Evolutionary conservation across 139 green algal genomes (phyloP).

Genomic region (Zygnema circumcarinatum): DNA sequence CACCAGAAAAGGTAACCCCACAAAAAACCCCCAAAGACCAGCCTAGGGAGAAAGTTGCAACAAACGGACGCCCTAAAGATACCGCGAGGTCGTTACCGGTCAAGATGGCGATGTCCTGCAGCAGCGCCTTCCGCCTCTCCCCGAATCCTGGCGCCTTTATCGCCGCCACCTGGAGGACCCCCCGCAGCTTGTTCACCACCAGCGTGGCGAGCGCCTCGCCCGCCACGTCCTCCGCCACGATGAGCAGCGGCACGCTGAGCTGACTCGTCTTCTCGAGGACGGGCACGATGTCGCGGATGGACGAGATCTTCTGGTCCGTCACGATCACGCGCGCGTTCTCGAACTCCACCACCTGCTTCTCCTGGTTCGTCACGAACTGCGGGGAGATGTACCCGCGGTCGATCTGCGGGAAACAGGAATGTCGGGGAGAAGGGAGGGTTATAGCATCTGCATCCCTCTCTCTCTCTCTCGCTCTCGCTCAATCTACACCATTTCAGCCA

Average conservation of each 20-base stretch:
- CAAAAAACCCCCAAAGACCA: no score
- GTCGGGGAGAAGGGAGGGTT: conserved; percentile 47
- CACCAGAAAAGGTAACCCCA: no score
- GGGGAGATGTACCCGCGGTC: conserved; percentile 97
- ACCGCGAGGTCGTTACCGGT: no score
- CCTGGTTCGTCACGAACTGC: conserved; percentile 95
- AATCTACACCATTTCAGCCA: no score
- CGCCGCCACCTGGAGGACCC: conserved; percentile 89
- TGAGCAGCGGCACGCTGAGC: conserved; percentile 70
- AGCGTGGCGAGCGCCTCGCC: conserved; percentile 96
- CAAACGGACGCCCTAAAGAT: no score
- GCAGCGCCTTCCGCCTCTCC: conserved; percentile 84
- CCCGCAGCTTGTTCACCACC: conserved; percentile 98
- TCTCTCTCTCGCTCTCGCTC: no score
- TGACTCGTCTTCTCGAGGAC: conserved; percentile 77
- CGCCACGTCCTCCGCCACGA: conserved; percentile 96
- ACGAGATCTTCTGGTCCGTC: conserved; percentile 93
- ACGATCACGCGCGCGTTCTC: conserved; percentile 92
- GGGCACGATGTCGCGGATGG: conserved; percentile 79
- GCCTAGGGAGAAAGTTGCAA: no score
- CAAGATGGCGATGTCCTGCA: conserved; percentile 79
- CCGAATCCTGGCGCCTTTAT: conserved; percentile 90
- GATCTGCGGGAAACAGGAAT: conserved; percentile 68
- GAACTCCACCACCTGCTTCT: conserved; percentile 89
- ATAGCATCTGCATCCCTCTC: conserved; percentile 62